Percentiles rank a stretch among this genome's conserved stretches.
Evolutionary conservation across 176 grass and related monocot genomes (phyloP).

Genomic region (Aegilops longissima): DNA sequence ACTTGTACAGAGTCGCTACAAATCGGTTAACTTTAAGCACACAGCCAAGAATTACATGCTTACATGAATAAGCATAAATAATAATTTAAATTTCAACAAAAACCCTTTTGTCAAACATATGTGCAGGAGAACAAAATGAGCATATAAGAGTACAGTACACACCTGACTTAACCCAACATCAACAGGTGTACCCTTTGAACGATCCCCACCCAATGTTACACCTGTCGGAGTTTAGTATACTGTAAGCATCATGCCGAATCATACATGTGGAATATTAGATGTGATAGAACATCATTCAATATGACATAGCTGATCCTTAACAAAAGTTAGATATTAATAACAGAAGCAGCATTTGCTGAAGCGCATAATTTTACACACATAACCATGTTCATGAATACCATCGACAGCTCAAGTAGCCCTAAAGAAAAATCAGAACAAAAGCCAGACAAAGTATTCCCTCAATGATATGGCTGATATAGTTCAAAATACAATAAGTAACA

Average conservation of each 20-base stretch:
- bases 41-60: not conserved
- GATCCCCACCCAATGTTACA: constrained; percentile 76
- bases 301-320: not conserved
- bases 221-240: constrained; percentile 50
- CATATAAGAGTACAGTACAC: constrained; percentile 16
- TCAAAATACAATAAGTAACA: not conserved
- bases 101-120: constrained; percentile 17
- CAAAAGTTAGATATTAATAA: not conserved
- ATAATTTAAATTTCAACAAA: not conserved
- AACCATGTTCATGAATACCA: not conserved
- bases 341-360: not conserved
- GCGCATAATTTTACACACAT: not conserved
- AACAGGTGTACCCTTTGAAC: constrained; percentile 72
- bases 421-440: not conserved
- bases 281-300: not conserved
- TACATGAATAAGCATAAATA: not conserved
- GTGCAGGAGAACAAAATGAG: not conserved
- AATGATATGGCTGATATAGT: not conserved
- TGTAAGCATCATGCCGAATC: constrained; percentile 40
- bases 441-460: not conserved
- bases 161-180: constrained; percentile 98
- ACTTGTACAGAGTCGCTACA: not conserved
- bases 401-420: not conserved
- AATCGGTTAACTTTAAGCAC: not conserved
- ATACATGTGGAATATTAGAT: not conserved